Base-by-base conservation (phyloP, 2,329 filamentous ascomycete genomes). In the Fusarium cicatricum region DNA sequence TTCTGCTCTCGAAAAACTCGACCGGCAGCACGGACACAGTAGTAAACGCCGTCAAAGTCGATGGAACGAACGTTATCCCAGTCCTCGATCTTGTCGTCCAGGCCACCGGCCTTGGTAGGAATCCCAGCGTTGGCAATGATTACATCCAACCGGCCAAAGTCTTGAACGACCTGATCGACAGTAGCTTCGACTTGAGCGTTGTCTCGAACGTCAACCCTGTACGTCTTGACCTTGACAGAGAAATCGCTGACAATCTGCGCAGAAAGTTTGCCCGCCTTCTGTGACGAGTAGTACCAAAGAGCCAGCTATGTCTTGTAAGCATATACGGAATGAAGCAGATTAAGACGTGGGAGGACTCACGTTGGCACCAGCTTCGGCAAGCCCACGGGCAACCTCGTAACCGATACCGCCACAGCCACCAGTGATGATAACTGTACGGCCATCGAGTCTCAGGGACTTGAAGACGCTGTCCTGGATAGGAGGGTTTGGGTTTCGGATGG, bases 331-430 rank as follows among this genome's bases (percentile, higher is more conserved):
- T 14, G 14, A 12, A 16, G 5, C 9, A 23, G 9, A 38, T 17
- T 11, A 21, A 21, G 12, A 46, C 32, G n/a, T n/a, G 15, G 32
- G 23, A 11, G n/a, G 29, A 46, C 49, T 2, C 19, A 41, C 60
- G 5, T 47, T 47, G 2, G 66, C 66, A n/a, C 63, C 63, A 17
- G 65, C 66, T 32, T 67, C 63, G n/a, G 60, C 52, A 21, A 68
- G 61, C 14, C 63, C 64, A 12, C 40, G 55, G 29, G 56, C 60
- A 19, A 66, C 58, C 16, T 67, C 52, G 3, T 89, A 78, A 17
- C 82, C 82, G 1, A 84, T 74, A 0, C 81, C 82, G 12, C 74
- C 70, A 47, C 79, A 83, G 45, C 75, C 80, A 33, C 80, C 80
- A 0, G 80, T 83, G 23, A 83, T 59, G 26, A 65, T 65, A 2